A percentile compares a stretch with the other conserved stretches of the same genome.
phyloP scores from a whole-genome alignment of 306 rosid species.

The Aeschynomene evenia region DNA sequence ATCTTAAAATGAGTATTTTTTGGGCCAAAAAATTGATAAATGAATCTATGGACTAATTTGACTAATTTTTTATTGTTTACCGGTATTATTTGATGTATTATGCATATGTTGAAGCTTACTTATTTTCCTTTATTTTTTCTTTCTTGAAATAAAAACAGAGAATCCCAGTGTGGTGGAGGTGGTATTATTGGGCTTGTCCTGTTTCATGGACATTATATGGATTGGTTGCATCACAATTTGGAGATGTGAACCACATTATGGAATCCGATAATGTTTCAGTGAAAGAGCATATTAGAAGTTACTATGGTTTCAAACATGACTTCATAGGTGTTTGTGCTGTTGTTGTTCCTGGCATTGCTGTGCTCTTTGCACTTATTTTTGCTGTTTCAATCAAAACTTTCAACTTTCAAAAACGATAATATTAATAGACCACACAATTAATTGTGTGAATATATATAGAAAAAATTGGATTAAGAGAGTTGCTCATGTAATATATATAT shows the following conservation, averaged over 20 bases:
- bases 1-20: no score
- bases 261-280: constrained; percentile 31
- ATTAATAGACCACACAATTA: no score
- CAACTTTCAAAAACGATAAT: constrained; percentile 60
- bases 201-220: constrained; percentile 87
- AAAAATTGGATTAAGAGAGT: no score
- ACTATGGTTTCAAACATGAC: constrained; percentile 48
- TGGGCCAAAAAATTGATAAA: no score
- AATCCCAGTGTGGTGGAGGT: constrained; percentile 83
- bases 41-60: no score
- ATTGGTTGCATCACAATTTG: constrained; percentile 65
- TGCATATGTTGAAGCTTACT: neutral
- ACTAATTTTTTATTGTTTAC: no score
- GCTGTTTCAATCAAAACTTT: constrained; percentile 45
- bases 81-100: no score
- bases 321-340: constrained; percentile 46
- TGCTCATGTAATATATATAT: no score
- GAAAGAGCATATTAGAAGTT: constrained; percentile 33
- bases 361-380: constrained; percentile 46
- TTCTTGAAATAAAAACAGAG: neutral
- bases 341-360: constrained; percentile 34
- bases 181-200: constrained; percentile 81
- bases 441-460: no score
- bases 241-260: constrained; percentile 35
- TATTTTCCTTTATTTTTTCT: neutral